Conservation (phyloP, 441 rosid species). For the Pelargonium cotyledonis region DNA sequence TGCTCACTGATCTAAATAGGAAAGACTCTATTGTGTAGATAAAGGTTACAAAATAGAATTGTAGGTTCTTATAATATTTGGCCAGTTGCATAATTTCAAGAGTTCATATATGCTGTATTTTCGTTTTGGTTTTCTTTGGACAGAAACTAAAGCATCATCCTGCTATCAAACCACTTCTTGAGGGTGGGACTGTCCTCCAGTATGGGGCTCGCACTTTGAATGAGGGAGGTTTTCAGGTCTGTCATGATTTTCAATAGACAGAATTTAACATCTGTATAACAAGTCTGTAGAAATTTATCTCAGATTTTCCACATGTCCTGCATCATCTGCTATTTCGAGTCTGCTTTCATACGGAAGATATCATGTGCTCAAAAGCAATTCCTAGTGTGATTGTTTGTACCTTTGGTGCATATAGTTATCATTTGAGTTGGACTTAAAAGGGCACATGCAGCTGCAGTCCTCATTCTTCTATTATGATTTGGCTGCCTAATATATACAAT, state of each 20-base stretch:
- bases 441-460: neutral
- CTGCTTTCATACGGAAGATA: neutral
- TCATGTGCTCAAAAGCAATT: neutral
- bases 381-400: neutral
- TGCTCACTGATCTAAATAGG: neutral
- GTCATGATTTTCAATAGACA: slow-evolving; percentile 14
- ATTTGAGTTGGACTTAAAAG: neutral
- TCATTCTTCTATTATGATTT: slow-evolving; percentile 1
- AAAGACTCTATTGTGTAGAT: neutral
- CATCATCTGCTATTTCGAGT: slow-evolving; percentile 2
- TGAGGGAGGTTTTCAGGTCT: slow-evolving; percentile 98
- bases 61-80: neutral
- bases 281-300: neutral
- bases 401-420: slow-evolving; percentile 1
- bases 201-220: slow-evolving; percentile 95
- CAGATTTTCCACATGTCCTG: slow-evolving; percentile 10
- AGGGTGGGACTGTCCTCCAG: slow-evolving; percentile 87
- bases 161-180: slow-evolving; percentile 64
- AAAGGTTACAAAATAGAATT: neutral
- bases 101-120: neutral
- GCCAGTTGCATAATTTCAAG: neutral
- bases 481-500: neutral
- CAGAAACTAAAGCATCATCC: slow-evolving; percentile 96
- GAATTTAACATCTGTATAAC: neutral
- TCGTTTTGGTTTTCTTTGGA: slow-evolving; percentile 17